Evolutionary conservation across 768 basidiomycete genomes (phyloP).

Genomic region (Exidia glandulosa): DNA sequence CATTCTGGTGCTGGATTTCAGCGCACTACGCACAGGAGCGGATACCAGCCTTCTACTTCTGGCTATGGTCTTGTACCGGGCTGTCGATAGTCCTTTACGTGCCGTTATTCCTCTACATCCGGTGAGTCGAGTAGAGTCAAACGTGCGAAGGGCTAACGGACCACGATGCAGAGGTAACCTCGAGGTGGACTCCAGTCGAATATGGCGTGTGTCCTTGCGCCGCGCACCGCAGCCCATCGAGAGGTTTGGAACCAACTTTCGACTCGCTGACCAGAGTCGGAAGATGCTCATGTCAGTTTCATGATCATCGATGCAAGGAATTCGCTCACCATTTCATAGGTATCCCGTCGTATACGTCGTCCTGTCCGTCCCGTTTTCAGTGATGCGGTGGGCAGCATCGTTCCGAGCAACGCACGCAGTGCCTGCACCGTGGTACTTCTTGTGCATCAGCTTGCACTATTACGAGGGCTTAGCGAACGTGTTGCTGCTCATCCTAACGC

Average conservation of each 20-base stretch:
- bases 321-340: neutral
- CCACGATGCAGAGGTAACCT: constrained; percentile 10
- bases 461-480: neutral
- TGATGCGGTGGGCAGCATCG: neutral
- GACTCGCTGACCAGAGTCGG: neutral
- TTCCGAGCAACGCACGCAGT: neutral
- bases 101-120: constrained; percentile 6
- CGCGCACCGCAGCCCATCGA: neutral
- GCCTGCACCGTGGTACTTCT: constrained; percentile 2
- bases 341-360: neutral
- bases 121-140: too few relatives aligned
- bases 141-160: too few relatives aligned
- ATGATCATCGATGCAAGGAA: neutral
- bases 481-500: neutral
- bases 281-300: constrained; percentile 7
- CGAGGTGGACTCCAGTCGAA: neutral
- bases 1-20: too few relatives aligned
- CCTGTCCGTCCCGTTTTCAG: constrained; percentile 1
- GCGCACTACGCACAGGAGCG: too few relatives aligned
- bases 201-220: neutral
- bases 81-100: constrained; percentile 5
- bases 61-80: constrained; percentile 9
- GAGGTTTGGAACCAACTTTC: neutral
- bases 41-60: too few relatives aligned
- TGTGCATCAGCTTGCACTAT: neutral